Conservation (phyloP, 2,329 filamentous ascomycete species). For the Fusarium verrucosum region DNA sequence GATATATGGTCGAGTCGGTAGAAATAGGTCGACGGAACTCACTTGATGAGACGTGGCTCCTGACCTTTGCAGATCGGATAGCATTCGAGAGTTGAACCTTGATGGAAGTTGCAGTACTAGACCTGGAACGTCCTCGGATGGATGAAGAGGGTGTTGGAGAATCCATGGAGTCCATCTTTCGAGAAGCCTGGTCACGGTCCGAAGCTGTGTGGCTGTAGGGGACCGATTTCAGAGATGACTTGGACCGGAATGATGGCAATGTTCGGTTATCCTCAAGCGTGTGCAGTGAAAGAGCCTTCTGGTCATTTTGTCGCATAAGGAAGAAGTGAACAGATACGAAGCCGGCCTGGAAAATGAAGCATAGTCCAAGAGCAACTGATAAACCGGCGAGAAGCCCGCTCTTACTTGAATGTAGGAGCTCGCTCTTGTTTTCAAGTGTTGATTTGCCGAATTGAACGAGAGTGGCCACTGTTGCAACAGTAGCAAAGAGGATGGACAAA, state of each 20-base stretch:
- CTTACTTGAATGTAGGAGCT: constrained; percentile 24
- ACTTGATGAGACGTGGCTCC: constrained; percentile 61
- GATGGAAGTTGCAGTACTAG: constrained; percentile 42
- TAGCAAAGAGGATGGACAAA: constrained; percentile 55
- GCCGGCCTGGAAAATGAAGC: constrained; percentile 58
- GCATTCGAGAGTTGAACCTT: constrained; percentile 55
- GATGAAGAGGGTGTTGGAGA: constrained; percentile 57
- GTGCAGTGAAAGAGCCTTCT: constrained; percentile 35
- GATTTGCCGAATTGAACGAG: constrained; percentile 52
- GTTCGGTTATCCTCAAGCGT: constrained; percentile 38
- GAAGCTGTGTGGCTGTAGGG: constrained; percentile 60
- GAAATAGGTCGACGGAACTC: constrained; percentile 59
- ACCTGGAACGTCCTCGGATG: constrained; percentile 44
- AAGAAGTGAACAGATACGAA: constrained; percentile 60
- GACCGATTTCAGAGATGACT: constrained; percentile 58
- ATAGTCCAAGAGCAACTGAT: constrained; percentile 56
- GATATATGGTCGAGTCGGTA: constrained; percentile 55
- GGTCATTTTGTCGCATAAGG: constrained; percentile 44
- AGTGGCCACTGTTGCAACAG: constrained; percentile 56
- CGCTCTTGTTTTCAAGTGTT: constrained; percentile 20
- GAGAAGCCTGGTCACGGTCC: constrained; percentile 45
- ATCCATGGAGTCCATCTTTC: constrained; percentile 49
- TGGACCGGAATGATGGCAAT: constrained; percentile 39
- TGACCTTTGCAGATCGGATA: constrained; percentile 66
- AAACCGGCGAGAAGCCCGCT: constrained; percentile 55